These are phyloP conservation scores for Acacia crassicarpa DNA, from an alignment of 306 rosid genomes.

Conservation along the genomic window DNA sequence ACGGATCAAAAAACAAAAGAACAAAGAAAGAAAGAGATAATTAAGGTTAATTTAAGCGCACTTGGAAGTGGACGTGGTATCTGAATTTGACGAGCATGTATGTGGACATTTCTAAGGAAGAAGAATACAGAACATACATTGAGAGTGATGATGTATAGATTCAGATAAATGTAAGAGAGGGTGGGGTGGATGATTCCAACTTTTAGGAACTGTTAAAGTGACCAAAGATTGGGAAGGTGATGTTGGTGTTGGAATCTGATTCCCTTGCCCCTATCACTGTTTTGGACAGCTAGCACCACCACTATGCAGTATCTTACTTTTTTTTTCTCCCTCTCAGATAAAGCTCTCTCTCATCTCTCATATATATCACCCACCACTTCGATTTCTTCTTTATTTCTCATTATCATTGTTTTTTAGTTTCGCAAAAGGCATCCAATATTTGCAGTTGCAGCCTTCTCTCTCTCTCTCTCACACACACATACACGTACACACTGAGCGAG, in stretches of 20 bases:
- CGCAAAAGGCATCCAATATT: background rate
- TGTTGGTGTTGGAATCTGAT: constrained; percentile 56
- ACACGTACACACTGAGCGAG: background rate
- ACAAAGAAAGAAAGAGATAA: background rate
- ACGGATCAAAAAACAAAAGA: no score
- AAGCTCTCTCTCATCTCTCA: constrained; percentile 42
- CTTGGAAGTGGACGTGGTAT: background rate
- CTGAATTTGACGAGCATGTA: background rate
- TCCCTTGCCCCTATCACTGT: constrained; percentile 30
- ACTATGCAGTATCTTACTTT: background rate
- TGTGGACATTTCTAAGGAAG: background rate
- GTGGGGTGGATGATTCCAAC: constrained; percentile 15
- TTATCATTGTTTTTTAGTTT: background rate
- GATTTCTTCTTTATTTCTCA: background rate
- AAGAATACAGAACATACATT: background rate
- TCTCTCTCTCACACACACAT: background rate
- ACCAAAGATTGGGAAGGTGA: constrained; percentile 16
- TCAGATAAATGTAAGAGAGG: background rate
- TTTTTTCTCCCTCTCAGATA: constrained; percentile 37
- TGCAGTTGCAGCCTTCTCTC: background rate
- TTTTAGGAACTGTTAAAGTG: constrained; percentile 24
- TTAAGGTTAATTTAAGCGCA: background rate
- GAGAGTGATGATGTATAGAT: background rate
- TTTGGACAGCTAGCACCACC: background rate
- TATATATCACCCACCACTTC: constrained; percentile 5